Evolutionary conservation across 2,329 filamentous ascomycete species (phyloP).

Genomic region (Diaporthe sp.): DNA sequence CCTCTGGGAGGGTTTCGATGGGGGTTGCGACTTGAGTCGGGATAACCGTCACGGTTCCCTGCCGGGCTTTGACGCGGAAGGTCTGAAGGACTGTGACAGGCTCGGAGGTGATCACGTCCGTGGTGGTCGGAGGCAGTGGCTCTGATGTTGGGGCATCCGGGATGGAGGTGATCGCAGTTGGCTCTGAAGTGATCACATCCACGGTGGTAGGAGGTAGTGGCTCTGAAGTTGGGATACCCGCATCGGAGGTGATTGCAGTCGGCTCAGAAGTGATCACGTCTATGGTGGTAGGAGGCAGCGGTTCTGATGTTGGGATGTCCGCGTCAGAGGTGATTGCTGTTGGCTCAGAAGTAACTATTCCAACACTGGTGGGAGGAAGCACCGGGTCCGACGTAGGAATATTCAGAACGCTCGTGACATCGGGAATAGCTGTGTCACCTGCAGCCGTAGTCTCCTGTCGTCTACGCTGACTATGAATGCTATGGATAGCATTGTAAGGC

Average conservation of each 20-base stretch:
- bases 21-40: background rate
- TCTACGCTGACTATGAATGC: background rate
- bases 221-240: background rate
- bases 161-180: background rate
- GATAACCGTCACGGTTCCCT: background rate
- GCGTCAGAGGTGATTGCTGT: background rate
- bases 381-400: background rate
- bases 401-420: background rate
- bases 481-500: background rate
- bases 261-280: background rate
- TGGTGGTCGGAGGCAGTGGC: background rate
- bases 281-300: background rate
- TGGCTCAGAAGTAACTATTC: background rate
- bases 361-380: background rate
- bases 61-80: background rate
- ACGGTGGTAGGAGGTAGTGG: background rate
- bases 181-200: background rate
- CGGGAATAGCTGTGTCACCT: background rate
- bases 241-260: background rate
- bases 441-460: slow-evolving; percentile 4
- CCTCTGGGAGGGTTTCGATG: background rate
- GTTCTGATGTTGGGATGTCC: background rate
- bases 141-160: background rate
- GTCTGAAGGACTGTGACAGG: background rate
- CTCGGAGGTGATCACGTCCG: background rate